These are phyloP conservation scores for Cercis canadensis DNA, from an alignment of 306 rosid species.

Conservation along the genomic window DNA sequence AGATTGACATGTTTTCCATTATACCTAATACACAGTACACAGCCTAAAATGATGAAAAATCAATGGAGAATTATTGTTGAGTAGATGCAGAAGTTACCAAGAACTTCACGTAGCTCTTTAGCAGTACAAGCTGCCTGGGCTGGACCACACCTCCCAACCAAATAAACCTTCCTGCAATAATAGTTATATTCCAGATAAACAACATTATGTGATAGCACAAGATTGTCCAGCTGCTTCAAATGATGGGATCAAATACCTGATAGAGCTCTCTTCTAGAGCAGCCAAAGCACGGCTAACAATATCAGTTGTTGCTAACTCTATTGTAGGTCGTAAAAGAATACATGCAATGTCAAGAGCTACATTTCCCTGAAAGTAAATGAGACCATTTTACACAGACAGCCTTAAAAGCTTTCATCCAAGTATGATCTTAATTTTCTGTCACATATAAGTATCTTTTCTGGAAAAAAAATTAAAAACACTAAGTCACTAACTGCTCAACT, in stretches of 20 bases:
- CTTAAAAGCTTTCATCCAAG: neutral
- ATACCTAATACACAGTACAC: neutral
- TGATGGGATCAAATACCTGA: conserved; percentile 61
- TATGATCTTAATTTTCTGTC: conserved; percentile 1
- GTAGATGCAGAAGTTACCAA: conserved; percentile 62
- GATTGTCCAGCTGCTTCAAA: conserved; percentile 13
- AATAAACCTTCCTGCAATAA: conserved; percentile 73
- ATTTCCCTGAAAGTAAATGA: conserved; percentile 75
- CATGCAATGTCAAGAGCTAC: conserved; percentile 96
- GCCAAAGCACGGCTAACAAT: conserved; percentile 86
- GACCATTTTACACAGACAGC: conserved; percentile 27
- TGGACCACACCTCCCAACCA: conserved; percentile 99
- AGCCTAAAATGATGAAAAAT: too few species aligned
- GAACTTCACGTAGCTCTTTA: conserved; percentile 90
- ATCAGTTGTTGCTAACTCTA: conserved; percentile 80
- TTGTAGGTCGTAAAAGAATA: conserved; percentile 72
- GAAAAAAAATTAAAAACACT: neutral
- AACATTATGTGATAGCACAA: conserved; percentile 17
- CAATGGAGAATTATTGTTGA: neutral
- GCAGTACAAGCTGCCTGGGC: conserved; percentile 97
- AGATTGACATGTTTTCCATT: too few species aligned
- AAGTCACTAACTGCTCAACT: neutral
- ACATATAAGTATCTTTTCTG: neutral
- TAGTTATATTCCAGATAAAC: conserved; percentile 28
- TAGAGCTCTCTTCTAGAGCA: conserved; percentile 74